Evolutionary conservation across 805 yeast species (phyloP).

Genomic region (Candida andamanensis): DNA sequence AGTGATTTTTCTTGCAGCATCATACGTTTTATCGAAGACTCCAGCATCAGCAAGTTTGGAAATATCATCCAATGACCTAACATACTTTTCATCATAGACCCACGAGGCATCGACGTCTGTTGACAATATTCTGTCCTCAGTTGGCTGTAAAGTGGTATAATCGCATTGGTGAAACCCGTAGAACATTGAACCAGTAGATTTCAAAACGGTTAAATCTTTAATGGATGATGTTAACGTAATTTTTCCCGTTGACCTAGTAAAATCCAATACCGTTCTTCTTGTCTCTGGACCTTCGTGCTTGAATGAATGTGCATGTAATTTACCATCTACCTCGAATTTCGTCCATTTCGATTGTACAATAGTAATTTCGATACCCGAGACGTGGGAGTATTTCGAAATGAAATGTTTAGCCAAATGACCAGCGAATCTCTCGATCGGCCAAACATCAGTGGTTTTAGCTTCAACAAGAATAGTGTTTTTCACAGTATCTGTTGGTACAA

Average conservation of each 20-base stretch:
- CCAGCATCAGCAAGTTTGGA: conserved; percentile 51
- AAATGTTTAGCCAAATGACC: conserved; percentile 81
- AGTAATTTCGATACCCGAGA: conserved; percentile 62
- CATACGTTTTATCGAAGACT: conserved; percentile 59
- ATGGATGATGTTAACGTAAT: conserved; percentile 62
- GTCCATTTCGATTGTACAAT: conserved; percentile 78
- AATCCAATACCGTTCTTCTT: conserved; percentile 53
- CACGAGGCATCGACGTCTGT: conserved; percentile 78
- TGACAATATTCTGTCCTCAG: conserved; percentile 79
- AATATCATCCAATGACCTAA: conserved; percentile 48
- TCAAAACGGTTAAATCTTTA: conserved; percentile 76
- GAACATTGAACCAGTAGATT: conserved; percentile 91
- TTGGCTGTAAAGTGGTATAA: conserved; percentile 80
- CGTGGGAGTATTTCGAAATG: conserved; percentile 69
- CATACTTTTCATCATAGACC: conserved; percentile 52
- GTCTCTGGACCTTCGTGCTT: conserved; percentile 80
- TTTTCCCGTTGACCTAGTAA: conserved; percentile 45
- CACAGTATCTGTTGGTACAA: conserved; percentile 92
- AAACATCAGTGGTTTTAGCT: conserved; percentile 77
- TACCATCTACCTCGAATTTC: conserved; percentile 69
- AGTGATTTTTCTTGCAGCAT: conserved; percentile 62
- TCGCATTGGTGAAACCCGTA: conserved; percentile 83
- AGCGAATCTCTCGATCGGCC: conserved; percentile 90
- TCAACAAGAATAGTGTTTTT: conserved; percentile 82
- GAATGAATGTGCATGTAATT: conserved; percentile 78